phyloP scores from a whole-genome alignment of 2,329 filamentous ascomycete genomes.

The Cordyceps javanica region DNA sequence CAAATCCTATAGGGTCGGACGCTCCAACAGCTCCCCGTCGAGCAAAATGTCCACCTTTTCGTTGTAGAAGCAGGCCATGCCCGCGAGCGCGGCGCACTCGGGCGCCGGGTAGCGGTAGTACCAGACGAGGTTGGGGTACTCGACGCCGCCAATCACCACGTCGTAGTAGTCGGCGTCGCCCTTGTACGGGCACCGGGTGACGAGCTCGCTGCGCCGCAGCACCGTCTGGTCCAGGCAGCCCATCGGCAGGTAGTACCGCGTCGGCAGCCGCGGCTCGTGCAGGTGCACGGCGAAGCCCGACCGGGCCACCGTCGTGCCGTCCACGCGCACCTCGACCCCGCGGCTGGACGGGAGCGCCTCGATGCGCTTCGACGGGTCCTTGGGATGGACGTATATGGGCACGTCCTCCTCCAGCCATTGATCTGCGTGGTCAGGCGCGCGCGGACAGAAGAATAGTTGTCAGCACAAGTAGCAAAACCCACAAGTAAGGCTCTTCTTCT shows the following conservation, averaged over 20 bases:
- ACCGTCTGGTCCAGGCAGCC: conserved; percentile 40
- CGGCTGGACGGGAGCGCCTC: conserved; percentile 54
- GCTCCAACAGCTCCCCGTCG: conserved; percentile 37
- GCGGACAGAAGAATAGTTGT: neutral
- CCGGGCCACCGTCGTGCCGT: conserved; percentile 41
- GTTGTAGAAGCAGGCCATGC: conserved; percentile 59
- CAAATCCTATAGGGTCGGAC: conserved; percentile 21
- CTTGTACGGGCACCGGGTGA: conserved; percentile 62
- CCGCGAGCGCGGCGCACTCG: conserved; percentile 50
- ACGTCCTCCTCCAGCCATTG: conserved; percentile 50
- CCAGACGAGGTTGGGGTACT: conserved; percentile 51
- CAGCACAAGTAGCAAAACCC: neutral
- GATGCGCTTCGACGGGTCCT: conserved; percentile 61
- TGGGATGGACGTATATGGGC: conserved; percentile 56
- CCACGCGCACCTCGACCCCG: conserved; percentile 42
- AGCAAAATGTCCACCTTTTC: conserved; percentile 60
- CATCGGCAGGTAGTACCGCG: conserved; percentile 53
- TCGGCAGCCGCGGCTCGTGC: conserved; percentile 53
- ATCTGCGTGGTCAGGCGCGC: conserved; percentile 20
- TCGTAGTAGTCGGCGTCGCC: conserved; percentile 58
- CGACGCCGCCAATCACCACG: conserved; percentile 39
- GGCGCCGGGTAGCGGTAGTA: conserved; percentile 52
- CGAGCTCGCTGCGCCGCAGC: conserved; percentile 43
- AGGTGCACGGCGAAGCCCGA: conserved; percentile 45
- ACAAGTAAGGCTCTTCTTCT: too few relatives aligned